A percentile compares a stretch with the other conserved stretches of the same genome.
These are phyloP conservation scores for Silene coronaria DNA, from an alignment of 179 eudicot genomes.

Conservation along the genomic window DNA sequence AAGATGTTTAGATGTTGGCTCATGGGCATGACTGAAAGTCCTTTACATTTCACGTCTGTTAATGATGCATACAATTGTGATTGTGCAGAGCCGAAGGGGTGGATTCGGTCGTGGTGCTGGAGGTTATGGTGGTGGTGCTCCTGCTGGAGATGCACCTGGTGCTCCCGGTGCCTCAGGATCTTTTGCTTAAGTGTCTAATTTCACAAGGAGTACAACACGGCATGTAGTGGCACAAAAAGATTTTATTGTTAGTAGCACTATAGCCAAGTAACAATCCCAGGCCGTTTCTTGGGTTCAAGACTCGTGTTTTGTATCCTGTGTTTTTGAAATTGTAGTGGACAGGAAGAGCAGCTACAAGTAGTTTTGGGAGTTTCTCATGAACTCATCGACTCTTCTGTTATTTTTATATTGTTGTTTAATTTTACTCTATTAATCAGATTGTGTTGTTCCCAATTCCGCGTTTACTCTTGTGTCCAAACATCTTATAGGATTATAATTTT, in stretches of 20 bases:
- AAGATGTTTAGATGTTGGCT: neutral
- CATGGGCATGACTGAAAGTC: neutral
- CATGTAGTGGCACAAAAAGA: neutral
- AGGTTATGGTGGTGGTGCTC: slow-evolving; percentile 39
- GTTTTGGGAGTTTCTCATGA: neutral
- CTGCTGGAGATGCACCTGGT: slow-evolving; percentile 27
- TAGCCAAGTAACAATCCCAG: neutral
- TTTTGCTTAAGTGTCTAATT: slow-evolving; percentile 20
- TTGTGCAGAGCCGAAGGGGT: slow-evolving; percentile 52
- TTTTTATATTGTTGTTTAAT: neutral
- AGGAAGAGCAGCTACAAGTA: neutral
- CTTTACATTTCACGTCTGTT: neutral
- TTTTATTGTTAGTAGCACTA: neutral
- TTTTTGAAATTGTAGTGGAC: neutral
- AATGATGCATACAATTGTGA: neutral
- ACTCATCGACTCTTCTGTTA: neutral
- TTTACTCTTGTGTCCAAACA: too few relatives aligned
- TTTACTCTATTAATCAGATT: neutral
- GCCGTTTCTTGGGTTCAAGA: neutral
- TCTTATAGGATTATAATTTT: too few relatives aligned
- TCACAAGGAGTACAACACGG: neutral
- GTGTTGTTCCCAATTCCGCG: too few relatives aligned
- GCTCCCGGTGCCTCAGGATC: slow-evolving; percentile 23
- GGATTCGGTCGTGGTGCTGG: slow-evolving; percentile 85
- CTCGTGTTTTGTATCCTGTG: neutral